Base-by-base conservation (phyloP, 2,329 filamentous ascomycete species). In the Chalaropsis ovoidea region DNA sequence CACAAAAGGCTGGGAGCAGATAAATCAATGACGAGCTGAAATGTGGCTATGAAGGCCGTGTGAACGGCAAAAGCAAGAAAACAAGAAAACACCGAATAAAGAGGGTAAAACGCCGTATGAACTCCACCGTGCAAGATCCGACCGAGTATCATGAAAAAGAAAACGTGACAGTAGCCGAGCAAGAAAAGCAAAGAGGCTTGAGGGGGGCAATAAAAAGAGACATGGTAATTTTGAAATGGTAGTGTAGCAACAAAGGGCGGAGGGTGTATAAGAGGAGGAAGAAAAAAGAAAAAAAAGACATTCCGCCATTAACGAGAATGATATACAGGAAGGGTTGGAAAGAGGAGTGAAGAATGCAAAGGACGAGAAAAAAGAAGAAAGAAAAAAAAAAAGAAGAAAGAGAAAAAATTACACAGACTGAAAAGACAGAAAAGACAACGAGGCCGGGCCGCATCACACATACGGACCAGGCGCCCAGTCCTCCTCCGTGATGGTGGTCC, bases 401-500 rank as follows among this genome's bases (percentile, higher is more conserved):
- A 49, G 52, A 52, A 27, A 56, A 54, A 63, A 61, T 11, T 27
- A 66, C 31, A 61, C 43, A 63, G 35, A 31, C 35, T 43, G 65
- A 65, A 15, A 67, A 61, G 42, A 24, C 43, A 61, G 24, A 27
- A 56, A 43, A 31, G 31, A 31, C 31, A 31, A 31, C 31, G 11
- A 43, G 31, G 0, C 24, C 31, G 49, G 39, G 45, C 64, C n/a
- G 39, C 19, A 41, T 64, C 70, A 71, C 49, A 67, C 75, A 69
- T 74, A 74, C 10, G 75, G 75, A 42, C 80, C 77, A 75, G 82
- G 81, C 19, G 92, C 90, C 94, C 94, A 99, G 78, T 96, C 93
- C 72, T 99, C 94, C 77, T 99, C 94, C 17, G 94, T 99, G 72
- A 99, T 99, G 77, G 91, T 96, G 60, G 91, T 95, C 94, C 94